Evolutionary conservation across 352 stramenopile species (phyloP), one percentile per base, ranked within the genome.

Genomic region (Pythium chondricola): DNA sequence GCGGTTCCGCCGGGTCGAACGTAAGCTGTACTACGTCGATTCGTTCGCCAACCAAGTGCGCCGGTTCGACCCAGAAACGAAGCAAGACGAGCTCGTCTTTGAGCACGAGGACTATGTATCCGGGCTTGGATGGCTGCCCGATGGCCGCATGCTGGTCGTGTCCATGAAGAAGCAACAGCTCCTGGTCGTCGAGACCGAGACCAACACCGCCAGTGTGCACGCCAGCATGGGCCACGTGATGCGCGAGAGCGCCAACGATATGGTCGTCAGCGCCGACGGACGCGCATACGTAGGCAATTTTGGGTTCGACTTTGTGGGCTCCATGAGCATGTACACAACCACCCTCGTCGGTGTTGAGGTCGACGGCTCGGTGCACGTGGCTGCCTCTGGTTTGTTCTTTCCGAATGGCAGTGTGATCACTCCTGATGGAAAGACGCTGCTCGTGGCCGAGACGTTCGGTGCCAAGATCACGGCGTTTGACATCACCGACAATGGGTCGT

Each of bases 381-480:
- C 84, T 17, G 59, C 77, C 0, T 79, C 60, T 6, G 63, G 66
- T 5, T 54, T 88, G 42, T 61, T 88, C 44, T 88, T 86, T 32
- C 77, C 77, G 20, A 88, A 88, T 42, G 77, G 77, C 10, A 57
- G 57, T n/a, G 74, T 88, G 11, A 83, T 86, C 52, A 85, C 77
- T 0, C 72, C 77, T 0, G 77, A 88, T 35, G 74, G 72, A 22
- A 85, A 77, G 62, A 88, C 74, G 36, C 49, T 88, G 29, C 83
- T 88, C 56, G 58, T 77, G 6, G 74, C 63, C 18, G 77, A 88
- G 59, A 86, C 77, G n/a, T 85, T 85, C 47, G 46, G 58, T n/a
- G 63, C 58, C 0, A 24, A 60, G 6, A 51, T 88, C 17, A 85
- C 70, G 6, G 77, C 72, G 18, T 88, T 77, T 36, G 75, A 85